Evolutionary conservation across 805 yeast genomes (phyloP).

Genomic region (Metschnikowia reukaufii): DNA sequence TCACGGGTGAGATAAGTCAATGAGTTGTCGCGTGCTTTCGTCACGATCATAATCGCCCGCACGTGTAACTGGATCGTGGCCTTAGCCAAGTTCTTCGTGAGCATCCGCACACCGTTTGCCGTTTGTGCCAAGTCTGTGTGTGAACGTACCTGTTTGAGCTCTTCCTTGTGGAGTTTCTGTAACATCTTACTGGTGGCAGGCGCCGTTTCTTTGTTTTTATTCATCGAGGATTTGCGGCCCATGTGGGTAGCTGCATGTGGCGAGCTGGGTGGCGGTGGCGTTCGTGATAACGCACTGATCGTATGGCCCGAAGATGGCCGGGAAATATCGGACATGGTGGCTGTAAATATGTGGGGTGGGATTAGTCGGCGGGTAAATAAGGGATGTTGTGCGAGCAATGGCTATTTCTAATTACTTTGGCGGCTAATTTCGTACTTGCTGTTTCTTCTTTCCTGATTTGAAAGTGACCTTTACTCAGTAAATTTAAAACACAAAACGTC

Average conservation of each 20-base stretch:
- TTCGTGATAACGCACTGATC: not conserved
- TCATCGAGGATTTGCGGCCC: slow-evolving; percentile 9
- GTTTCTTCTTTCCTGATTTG: not conserved
- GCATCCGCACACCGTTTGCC: slow-evolving; percentile 74
- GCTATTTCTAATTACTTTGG: no score
- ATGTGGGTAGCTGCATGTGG: not conserved
- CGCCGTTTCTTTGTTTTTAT: slow-evolving; percentile 9
- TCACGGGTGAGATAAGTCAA: slow-evolving; percentile 74
- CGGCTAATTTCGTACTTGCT: no score
- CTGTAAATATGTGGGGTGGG: not conserved
- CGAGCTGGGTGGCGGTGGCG: slow-evolving; percentile 4
- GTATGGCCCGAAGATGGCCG: slow-evolving; percentile 1
- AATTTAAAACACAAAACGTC: no score
- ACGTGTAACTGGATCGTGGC: slow-evolving; percentile 73
- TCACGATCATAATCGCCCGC: slow-evolving; percentile 72
- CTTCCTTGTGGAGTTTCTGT: slow-evolving; percentile 35
- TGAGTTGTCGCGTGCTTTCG: slow-evolving; percentile 86
- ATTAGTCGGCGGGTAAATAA: no score
- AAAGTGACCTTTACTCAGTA: not conserved
- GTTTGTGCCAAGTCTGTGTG: slow-evolving; percentile 79
- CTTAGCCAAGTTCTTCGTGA: slow-evolving; percentile 67
- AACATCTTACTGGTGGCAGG: slow-evolving; percentile 19
- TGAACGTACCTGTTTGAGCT: slow-evolving; percentile 56
- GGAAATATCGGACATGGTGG: slow-evolving; percentile 4
- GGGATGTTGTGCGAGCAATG: no score